Conservation (phyloP, 2,329 filamentous ascomycete genomes). For the Calycina herbarum region DNA sequence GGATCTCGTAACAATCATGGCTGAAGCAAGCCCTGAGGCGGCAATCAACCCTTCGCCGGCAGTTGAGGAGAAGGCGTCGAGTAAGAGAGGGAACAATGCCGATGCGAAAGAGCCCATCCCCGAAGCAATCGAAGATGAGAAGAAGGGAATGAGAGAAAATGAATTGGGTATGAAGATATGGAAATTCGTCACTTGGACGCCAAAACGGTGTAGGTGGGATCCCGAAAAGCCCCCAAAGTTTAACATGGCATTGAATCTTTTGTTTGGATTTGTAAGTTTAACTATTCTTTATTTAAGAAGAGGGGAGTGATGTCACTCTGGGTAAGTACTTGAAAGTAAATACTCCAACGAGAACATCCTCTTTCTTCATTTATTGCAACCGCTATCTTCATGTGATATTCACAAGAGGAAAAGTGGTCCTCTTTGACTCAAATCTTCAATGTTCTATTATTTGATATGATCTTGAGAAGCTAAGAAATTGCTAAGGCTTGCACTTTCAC, state of each 20-base stretch:
- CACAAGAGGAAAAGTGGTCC: not conserved
- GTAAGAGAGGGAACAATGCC: not conserved
- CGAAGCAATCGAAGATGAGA: not conserved
- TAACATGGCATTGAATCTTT: slow-evolving; percentile 65
- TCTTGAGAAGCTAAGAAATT: not conserved
- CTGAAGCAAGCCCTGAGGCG: not conserved
- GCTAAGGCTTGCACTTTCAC: slow-evolving; percentile 60
- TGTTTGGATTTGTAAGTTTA: slow-evolving; percentile 52
- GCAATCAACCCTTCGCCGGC: not conserved
- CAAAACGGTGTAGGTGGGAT: slow-evolving; percentile 67
- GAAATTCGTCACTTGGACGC: slow-evolving; percentile 55
- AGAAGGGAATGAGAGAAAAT: slow-evolving; percentile 8
- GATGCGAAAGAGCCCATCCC: slow-evolving; percentile 12
- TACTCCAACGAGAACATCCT: not conserved
- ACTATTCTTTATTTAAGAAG: not conserved
- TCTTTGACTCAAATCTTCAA: not conserved
- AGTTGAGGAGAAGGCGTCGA: not conserved
- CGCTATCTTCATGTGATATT: not conserved
- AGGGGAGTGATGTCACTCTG: not conserved
- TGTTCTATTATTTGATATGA: not conserved
- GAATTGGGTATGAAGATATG: slow-evolving; percentile 20
- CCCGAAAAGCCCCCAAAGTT: slow-evolving; percentile 66
- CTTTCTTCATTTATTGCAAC: not conserved
- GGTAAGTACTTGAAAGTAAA: not conserved
- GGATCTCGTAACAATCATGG: not conserved